Conservation (phyloP, 1,139 yeast species). For the Nakaseomyces nivariensis region DNA sequence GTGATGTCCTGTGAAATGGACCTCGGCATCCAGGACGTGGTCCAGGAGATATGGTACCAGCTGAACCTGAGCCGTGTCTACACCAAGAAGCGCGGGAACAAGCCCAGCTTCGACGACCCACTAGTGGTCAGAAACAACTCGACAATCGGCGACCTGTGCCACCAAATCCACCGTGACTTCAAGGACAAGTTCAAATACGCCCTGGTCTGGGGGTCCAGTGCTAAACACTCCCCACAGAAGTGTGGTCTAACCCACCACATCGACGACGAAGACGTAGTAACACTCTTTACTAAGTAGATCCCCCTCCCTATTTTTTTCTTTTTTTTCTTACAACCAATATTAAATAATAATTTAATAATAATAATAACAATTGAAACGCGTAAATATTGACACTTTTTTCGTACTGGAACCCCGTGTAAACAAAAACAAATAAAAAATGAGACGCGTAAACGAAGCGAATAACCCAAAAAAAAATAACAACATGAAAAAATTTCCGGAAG, state of each 20-base stretch:
- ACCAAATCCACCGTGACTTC: slow-evolving; percentile 85
- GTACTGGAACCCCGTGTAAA: not conserved
- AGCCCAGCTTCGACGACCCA: slow-evolving; percentile 79
- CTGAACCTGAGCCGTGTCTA: slow-evolving; percentile 69
- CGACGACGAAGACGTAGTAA: slow-evolving; percentile 90
- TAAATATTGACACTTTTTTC: not conserved
- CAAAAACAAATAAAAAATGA: not conserved
- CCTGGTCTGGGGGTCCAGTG: slow-evolving; percentile 90
- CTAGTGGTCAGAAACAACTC: slow-evolving; percentile 79
- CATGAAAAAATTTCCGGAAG: no score
- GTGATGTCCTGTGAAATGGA: slow-evolving; percentile 89
- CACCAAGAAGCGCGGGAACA: slow-evolving; percentile 77
- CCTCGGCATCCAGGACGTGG: slow-evolving; percentile 76
- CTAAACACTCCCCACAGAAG: slow-evolving; percentile 93
- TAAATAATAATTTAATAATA: not conserved
- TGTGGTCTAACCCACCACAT: slow-evolving; percentile 81
- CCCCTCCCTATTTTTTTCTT: no score
- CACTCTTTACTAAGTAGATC: slow-evolving; percentile 61
- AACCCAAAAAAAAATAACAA: no score
- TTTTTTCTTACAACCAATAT: no score
- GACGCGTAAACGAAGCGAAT: not conserved
- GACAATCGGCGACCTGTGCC: slow-evolving; percentile 79
- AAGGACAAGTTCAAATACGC: slow-evolving; percentile 89
- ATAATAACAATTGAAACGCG: not conserved
- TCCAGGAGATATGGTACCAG: slow-evolving; percentile 89